Base-by-base conservation (phyloP, 2,329 filamentous ascomycete species). In the Penicillium sp. region DNA sequence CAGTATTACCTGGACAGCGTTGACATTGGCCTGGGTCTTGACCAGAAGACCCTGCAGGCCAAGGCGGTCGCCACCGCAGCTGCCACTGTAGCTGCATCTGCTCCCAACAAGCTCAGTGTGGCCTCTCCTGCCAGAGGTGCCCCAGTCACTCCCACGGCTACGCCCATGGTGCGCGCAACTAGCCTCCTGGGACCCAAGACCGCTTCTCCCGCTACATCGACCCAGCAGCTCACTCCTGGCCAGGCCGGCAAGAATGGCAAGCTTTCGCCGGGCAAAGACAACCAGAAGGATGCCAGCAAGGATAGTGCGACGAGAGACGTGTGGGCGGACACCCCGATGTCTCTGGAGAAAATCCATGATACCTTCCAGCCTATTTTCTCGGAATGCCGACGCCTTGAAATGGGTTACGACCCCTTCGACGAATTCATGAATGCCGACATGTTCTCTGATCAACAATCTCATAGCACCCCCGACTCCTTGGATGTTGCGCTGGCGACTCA, bases 1-100 rank as follows among this genome's bases (percentile, higher is more conserved):
- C 69, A 74, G n/a, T 84, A 75, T 59, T 73, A 77, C 22, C 55
- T 82, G 6, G 74, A 78, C 6, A 76, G 73, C 34, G 70, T 79
- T 51, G 72, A 72, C 11, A 71, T 70, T 11, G 73, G 66, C 11
- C 64, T 81, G n/a, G 74, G 79, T 39, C 71, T 70, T 34, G 57
- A 64, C 22, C 22, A 49, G 5, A 53, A 61, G 34, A 47, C 48
- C 18, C 48, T 55, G 32, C 49, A 51, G 36, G 23, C 43, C 29
- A 60, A 60, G 40, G 45, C 38, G 9, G 26, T 40, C 6, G 46
- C 50, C 24, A 43, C 47, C 14, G 40, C 47, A 49, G 16, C 49
- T 40, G 46, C 50, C 24, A 43, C 47, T n/a, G 40, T 46, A 49
- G 16, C 49, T 40, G 16, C 48, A 50, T 37, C 50, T 36, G 8